These are phyloP conservation scores for Hypoxylon perforatum DNA, from an alignment of 495 filamentous ascomycete species.

Conservation along the genomic window DNA sequence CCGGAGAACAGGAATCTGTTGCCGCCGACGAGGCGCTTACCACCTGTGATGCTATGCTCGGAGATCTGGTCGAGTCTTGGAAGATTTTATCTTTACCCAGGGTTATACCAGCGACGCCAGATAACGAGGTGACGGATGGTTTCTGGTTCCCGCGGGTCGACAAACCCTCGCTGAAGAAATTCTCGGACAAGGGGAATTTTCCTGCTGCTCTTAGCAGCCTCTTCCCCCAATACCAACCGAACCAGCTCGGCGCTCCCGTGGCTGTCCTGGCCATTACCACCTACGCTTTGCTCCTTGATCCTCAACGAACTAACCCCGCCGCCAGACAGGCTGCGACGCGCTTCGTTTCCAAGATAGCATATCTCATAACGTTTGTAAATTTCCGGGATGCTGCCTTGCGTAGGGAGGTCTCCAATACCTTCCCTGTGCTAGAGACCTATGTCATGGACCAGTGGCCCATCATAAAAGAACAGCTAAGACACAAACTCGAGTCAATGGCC, in stretches of 20 bases:
- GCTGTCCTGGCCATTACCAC: slow-evolving; percentile 53
- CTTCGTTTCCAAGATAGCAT: slow-evolving; percentile 40
- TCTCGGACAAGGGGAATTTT: slow-evolving; percentile 29
- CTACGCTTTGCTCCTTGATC: slow-evolving; percentile 53
- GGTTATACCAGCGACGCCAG: background rate
- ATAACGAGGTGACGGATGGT: slow-evolving; percentile 26
- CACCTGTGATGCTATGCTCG: slow-evolving; percentile 47
- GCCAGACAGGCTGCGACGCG: slow-evolving; percentile 29
- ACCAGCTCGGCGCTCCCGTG: slow-evolving; percentile 41
- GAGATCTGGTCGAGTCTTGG: slow-evolving; percentile 56
- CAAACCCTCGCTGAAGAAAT: slow-evolving; percentile 11
- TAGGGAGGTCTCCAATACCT: slow-evolving; percentile 8
- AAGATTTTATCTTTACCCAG: slow-evolving; percentile 45
- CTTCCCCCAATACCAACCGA: slow-evolving; percentile 43
- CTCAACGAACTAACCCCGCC: slow-evolving; percentile 29
- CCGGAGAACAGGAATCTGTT: slow-evolving; percentile 30
- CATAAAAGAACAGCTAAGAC: slow-evolving; percentile 23
- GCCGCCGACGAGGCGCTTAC: slow-evolving; percentile 42
- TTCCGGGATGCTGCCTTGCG: slow-evolving; percentile 15
- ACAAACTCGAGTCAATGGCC: slow-evolving; percentile 8
- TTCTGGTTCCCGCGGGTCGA: slow-evolving; percentile 43
- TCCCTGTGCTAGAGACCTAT: slow-evolving; percentile 31
- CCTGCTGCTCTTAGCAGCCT: slow-evolving; percentile 45
- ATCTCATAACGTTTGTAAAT: slow-evolving; percentile 33
- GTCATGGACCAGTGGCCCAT: slow-evolving; percentile 39